A percentile compares a stretch with the other conserved stretches of the same genome.
Conservation (phyloP, 345 rosid species). For the Eucalyptus brandiana region DNA sequence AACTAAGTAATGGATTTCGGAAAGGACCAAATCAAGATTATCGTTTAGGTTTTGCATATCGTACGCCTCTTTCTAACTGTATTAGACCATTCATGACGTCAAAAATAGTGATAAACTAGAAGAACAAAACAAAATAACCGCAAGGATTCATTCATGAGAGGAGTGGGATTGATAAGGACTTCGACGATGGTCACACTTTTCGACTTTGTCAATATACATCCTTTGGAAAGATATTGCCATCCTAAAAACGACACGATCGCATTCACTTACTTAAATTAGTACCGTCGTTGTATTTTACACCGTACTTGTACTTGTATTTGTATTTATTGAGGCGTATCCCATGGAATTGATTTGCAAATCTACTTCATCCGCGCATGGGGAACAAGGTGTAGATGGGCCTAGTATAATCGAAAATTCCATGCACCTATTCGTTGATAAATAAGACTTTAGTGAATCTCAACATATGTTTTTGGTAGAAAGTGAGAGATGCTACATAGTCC, state of each 20-base stretch:
- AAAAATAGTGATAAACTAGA: neutral
- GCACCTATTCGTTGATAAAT: neutral
- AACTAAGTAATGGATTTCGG: no score
- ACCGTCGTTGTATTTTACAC: neutral
- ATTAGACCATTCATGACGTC: neutral
- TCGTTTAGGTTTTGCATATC: neutral
- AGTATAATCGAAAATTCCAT: neutral
- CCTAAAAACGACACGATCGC: neutral
- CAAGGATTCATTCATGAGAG: neutral
- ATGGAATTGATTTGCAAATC: neutral
- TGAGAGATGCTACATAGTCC: neutral
- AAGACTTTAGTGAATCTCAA: neutral
- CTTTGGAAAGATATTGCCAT: neutral
- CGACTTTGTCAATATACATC: neutral
- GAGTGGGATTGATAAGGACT: neutral
- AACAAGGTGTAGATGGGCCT: neutral
- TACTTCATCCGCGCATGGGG: neutral
- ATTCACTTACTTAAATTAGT: neutral
- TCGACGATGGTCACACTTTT: neutral
- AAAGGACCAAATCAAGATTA: no score
- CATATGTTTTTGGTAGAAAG: neutral
- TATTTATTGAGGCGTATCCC: neutral
- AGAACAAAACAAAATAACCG: neutral
- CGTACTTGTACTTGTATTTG: neutral
- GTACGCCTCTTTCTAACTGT: neutral